Evolutionary conservation across 306 rosid genomes (phyloP).

Genomic region (Canavalia gladiata): DNA sequence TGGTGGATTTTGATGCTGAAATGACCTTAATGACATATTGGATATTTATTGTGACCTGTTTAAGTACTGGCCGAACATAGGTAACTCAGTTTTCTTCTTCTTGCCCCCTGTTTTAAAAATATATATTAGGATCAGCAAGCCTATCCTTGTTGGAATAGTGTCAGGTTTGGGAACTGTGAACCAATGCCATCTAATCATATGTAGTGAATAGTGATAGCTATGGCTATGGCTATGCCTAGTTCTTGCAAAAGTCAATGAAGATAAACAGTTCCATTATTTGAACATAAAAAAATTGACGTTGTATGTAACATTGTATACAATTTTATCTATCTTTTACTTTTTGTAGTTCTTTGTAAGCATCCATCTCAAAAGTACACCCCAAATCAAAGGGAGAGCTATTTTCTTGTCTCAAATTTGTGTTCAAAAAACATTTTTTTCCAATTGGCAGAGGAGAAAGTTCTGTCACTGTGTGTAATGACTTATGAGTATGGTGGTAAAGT

Average conservation of each 20-base stretch:
- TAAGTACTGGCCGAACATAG: background rate
- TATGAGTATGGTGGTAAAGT: slow-evolving; percentile 1
- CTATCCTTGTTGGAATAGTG: background rate
- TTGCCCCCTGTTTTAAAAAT: slow-evolving; percentile 1
- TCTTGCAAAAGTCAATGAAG: background rate
- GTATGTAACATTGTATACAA: too few species aligned
- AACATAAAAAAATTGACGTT: too few species aligned
- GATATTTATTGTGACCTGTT: slow-evolving; percentile 10
- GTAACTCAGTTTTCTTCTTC: slow-evolving; percentile 1
- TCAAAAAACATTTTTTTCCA: too few species aligned
- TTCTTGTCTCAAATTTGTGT: too few species aligned
- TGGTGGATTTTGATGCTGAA: slow-evolving; percentile 6
- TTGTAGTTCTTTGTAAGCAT: too few species aligned
- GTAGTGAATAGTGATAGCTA: background rate
- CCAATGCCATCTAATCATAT: background rate
- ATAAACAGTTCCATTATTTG: background rate
- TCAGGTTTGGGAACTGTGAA: background rate
- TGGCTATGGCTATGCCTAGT: background rate
- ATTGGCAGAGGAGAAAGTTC: background rate
- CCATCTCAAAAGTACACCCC: too few species aligned
- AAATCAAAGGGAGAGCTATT: too few species aligned
- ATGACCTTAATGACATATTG: background rate
- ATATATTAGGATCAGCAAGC: slow-evolving; percentile 20
- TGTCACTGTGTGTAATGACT: background rate
- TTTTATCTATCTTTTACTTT: too few species aligned